Conservation (phyloP, 2,329 filamentous ascomycete genomes). For the Dryadomyces quercivorus region DNA sequence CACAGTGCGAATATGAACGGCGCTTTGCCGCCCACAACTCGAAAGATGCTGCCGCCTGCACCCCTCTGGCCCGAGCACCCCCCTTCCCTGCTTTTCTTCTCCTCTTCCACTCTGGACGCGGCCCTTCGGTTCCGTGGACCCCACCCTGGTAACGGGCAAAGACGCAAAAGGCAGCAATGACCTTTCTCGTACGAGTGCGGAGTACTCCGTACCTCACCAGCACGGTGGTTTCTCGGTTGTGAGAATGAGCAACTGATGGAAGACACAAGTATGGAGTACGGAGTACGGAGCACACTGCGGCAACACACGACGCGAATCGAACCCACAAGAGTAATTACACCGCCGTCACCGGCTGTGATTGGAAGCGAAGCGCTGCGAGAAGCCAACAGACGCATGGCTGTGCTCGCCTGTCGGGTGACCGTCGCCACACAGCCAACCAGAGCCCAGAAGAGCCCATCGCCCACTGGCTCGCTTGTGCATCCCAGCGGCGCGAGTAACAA, state of each 20-base stretch:
- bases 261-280: background rate
- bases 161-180: no score
- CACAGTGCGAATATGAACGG: no score
- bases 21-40: no score
- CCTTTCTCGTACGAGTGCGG: background rate
- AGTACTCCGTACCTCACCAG: background rate
- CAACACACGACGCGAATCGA: background rate
- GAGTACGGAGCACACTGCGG: background rate
- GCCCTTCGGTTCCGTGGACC: background rate
- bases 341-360: conserved; percentile 5
- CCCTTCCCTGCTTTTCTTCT: no score
- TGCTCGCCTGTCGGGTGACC: background rate
- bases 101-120: background rate
- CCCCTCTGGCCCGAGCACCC: no score
- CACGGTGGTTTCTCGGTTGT: no score
- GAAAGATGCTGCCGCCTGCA: no score
- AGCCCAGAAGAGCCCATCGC: background rate
- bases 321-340: background rate
- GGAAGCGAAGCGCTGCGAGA: conserved; percentile 8
- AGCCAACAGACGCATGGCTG: conserved; percentile 2
- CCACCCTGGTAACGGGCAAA: background rate
- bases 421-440: conserved; percentile 4
- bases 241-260: no score
- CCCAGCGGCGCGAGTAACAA: background rate
- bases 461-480: background rate